Percentiles rank a stretch among this genome's conserved stretches.
Evolutionary conservation across 179 eudicot genomes (phyloP).

Genomic region (Carnegiea gigantea): DNA sequence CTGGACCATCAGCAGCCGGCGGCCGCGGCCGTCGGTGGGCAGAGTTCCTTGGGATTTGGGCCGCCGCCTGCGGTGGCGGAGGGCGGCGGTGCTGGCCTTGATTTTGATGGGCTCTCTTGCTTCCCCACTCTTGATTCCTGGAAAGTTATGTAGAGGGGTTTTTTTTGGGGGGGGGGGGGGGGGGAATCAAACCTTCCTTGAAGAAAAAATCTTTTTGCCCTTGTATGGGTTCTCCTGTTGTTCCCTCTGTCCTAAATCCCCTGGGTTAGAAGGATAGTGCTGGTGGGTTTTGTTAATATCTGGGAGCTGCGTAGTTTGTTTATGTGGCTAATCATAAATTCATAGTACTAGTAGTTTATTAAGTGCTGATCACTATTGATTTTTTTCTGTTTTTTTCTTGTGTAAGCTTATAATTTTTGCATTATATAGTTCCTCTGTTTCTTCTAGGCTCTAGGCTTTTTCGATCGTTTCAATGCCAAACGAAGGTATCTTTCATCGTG

Average conservation of each 20-base stretch:
- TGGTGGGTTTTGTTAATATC: constrained; percentile 24
- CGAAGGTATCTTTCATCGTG: too few relatives aligned
- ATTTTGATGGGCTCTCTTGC: constrained; percentile 53
- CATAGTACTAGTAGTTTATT: background rate
- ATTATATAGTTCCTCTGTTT: too few relatives aligned
- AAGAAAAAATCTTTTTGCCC: background rate
- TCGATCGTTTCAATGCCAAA: too few relatives aligned
- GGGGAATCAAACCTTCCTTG: background rate
- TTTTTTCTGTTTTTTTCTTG: too few relatives aligned
- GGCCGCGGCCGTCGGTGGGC: background rate
- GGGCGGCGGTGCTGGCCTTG: constrained; percentile 34
- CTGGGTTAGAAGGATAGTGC: background rate
- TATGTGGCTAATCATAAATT: background rate
- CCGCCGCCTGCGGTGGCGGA: constrained; percentile 23
- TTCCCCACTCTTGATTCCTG: constrained; percentile 84
- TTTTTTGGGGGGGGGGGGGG: too few relatives aligned
- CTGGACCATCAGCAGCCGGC: constrained; percentile 41
- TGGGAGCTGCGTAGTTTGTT: background rate
- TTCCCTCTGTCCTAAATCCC: background rate
- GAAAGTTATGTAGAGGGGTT: constrained; percentile 38
- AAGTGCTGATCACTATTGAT: background rate
- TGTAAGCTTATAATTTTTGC: too few relatives aligned
- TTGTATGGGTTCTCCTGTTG: constrained; percentile 5
- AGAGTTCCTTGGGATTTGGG: constrained; percentile 23
- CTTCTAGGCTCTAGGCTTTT: too few relatives aligned